A percentile compares a stretch with the other conserved stretches of the same genome.
phyloP scores from a whole-genome alignment of 768 basidiomycete species.

The Lactarius trivialis region DNA sequence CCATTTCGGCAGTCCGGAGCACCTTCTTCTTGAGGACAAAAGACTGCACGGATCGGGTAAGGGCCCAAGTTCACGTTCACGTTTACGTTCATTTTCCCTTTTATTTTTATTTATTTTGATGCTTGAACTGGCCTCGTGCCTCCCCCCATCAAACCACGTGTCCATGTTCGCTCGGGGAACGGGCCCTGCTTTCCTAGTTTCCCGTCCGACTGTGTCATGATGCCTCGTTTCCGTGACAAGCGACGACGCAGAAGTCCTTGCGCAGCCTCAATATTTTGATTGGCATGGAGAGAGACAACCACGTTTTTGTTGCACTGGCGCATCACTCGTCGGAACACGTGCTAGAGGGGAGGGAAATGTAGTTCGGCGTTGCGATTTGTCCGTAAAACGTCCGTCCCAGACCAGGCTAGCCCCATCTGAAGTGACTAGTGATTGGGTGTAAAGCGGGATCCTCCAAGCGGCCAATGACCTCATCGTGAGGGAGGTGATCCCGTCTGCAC shows the following conservation, averaged over 20 bases:
- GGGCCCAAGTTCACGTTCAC: not conserved
- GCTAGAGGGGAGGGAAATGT: not conserved
- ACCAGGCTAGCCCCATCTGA: not conserved
- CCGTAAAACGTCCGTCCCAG: not conserved
- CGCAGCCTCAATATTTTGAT: slow-evolving; percentile 1
- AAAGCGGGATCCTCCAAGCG: not conserved
- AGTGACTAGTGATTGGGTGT: not conserved
- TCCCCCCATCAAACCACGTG: slow-evolving; percentile 18
- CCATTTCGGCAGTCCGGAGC: not conserved
- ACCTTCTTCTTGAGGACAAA: not conserved
- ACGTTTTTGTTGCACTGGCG: not conserved
- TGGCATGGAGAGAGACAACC: not conserved
- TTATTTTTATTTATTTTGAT: slow-evolving; percentile 2
- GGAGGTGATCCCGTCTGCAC: not conserved
- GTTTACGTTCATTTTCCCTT: not conserved
- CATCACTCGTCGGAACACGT: not conserved
- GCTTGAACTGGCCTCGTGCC: slow-evolving; percentile 8
- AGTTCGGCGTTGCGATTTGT: not conserved
- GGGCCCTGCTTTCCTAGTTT: not conserved
- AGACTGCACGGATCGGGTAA: not conserved
- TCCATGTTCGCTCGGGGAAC: slow-evolving; percentile 2
- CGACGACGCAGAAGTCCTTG: not conserved
- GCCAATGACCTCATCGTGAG: not conserved
- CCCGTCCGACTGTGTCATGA: not conserved
- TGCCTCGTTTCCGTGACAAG: not conserved